Evolutionary conservation across 768 basidiomycete species (phyloP).

Genomic region (Nidularia pulvinata): DNA sequence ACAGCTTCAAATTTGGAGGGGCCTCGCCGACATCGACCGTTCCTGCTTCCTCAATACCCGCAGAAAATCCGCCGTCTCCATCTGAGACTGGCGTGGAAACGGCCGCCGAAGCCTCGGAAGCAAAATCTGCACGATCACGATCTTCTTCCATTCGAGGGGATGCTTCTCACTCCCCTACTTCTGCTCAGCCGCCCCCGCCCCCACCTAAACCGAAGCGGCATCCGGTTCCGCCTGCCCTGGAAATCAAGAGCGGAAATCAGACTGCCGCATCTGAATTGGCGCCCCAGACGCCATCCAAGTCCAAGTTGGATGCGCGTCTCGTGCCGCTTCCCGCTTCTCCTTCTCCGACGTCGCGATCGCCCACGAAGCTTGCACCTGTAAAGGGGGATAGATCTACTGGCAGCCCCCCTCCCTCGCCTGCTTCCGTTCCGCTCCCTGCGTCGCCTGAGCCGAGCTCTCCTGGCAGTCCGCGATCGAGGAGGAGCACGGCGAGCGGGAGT

Average conservation of each 20-base stretch:
- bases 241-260: background rate
- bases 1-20: constrained; percentile 31
- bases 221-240: background rate
- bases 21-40: constrained; percentile 8
- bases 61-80: background rate
- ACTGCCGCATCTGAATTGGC: background rate
- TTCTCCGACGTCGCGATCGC: background rate
- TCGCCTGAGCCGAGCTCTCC: background rate
- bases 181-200: background rate
- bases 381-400: too few relatives aligned
- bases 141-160: background rate
- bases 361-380: too few relatives aligned
- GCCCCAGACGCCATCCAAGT: background rate
- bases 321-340: constrained; percentile 12
- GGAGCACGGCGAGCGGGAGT: background rate
- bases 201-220: background rate
- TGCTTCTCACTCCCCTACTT: too few relatives aligned
- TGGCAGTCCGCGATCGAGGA: background rate
- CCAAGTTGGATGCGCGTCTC: background rate
- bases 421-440: background rate
- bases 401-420: background rate
- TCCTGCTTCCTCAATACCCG: constrained; percentile 1
- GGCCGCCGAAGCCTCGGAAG: background rate
- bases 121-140: background rate
- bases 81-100: background rate